Evolutionary conservation across 2,329 filamentous ascomycete genomes (phyloP).

Genomic region (Apiospora aurea): DNA sequence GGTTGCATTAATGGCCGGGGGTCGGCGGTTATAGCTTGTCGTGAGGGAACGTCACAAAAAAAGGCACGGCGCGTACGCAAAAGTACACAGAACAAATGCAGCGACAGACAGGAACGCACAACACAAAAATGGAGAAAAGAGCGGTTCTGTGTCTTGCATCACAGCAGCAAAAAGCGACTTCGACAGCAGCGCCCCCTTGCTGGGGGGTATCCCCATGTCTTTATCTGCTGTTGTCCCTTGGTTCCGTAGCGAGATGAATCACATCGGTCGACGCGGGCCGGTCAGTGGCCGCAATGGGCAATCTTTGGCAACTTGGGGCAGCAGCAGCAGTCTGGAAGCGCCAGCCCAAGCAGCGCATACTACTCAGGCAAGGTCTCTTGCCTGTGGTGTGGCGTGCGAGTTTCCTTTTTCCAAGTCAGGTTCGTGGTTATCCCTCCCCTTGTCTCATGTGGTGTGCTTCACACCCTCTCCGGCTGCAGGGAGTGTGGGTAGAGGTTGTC

Average conservation of each 20-base stretch:
- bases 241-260: background rate
- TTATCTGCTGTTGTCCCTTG: background rate
- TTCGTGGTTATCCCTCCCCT: background rate
- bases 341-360: background rate
- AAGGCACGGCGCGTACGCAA: background rate
- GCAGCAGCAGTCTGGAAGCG: background rate
- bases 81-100: background rate
- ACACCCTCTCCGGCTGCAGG: slow-evolving; percentile 2
- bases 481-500: slow-evolving; percentile 8
- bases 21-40: background rate
- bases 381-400: background rate
- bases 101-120: background rate
- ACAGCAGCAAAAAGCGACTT: background rate
- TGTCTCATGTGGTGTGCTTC: slow-evolving; percentile 22
- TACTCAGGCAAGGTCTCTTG: background rate
- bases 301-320: background rate
- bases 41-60: background rate
- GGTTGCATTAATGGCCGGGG: background rate
- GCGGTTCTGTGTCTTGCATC: slow-evolving; percentile 13
- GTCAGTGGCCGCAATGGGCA: background rate
- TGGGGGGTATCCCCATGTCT: slow-evolving; percentile 12
- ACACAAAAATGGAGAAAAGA: slow-evolving; percentile 1
- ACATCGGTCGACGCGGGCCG: slow-evolving; percentile 16
- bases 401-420: slow-evolving; percentile 14
- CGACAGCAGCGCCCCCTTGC: background rate